These are phyloP conservation scores for Apiospora rasikravindrae DNA, from an alignment of 2,329 filamentous ascomycete species.

Conservation along the genomic window DNA sequence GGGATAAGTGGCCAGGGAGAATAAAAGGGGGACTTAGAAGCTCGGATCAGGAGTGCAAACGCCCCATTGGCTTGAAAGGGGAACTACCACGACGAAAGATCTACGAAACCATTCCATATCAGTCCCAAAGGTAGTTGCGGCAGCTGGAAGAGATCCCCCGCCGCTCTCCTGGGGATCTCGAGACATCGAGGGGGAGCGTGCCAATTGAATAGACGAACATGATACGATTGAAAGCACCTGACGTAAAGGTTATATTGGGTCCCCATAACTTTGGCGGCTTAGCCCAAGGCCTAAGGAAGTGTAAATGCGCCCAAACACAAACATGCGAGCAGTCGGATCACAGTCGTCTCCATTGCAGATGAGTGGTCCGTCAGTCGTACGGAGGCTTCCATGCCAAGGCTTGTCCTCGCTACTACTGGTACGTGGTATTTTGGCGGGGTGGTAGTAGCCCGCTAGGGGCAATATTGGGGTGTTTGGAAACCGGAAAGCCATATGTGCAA, in stretches of 20 bases:
- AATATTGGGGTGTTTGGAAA: neutral
- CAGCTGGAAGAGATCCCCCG: constrained; percentile 13
- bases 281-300: constrained; percentile 15
- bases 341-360: neutral
- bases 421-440: neutral
- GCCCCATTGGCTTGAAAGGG: neutral
- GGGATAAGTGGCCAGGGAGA: constrained; percentile 3
- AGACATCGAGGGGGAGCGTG: constrained; percentile 12
- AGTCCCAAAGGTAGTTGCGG: neutral
- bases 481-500: neutral
- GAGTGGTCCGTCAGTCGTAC: constrained; percentile 15
- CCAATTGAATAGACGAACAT: constrained; percentile 6
- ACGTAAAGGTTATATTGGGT: constrained; percentile 14
- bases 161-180: neutral
- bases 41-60: neutral
- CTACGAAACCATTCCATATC: constrained; percentile 12
- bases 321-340: constrained; percentile 13
- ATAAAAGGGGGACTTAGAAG: neutral
- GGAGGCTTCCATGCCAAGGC: constrained; percentile 10
- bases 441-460: neutral
- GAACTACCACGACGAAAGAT: neutral
- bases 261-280: constrained; percentile 16
- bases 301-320: constrained; percentile 12
- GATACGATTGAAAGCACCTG: constrained; percentile 13
- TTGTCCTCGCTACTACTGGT: neutral